phyloP scores from a whole-genome alignment of 1,284 basidiomycete species.

The Omphalotus olearius region DNA sequence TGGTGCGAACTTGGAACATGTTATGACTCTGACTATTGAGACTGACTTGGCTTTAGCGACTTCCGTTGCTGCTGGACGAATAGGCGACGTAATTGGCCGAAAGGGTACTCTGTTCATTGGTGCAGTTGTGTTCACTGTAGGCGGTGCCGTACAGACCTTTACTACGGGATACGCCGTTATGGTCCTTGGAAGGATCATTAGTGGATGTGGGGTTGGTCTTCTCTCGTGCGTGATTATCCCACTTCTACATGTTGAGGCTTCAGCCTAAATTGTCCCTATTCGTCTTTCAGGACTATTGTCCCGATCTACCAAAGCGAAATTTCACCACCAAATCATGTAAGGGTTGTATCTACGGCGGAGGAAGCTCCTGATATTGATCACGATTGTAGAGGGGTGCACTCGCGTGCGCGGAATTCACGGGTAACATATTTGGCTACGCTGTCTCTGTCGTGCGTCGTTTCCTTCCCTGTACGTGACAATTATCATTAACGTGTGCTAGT shows the following conservation, averaged over 20 bases:
- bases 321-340: constrained; percentile 87
- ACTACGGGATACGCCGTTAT: constrained; percentile 81
- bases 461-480: background rate
- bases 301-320: constrained; percentile 98
- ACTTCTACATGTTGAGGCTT: background rate
- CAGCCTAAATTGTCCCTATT: background rate
- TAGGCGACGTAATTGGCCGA: constrained; percentile 87
- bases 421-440: constrained; percentile 90
- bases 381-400: constrained; percentile 66
- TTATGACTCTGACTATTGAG: background rate
- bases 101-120: constrained; percentile 86
- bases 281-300: constrained; percentile 75
- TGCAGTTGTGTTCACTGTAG: constrained; percentile 83
- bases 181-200: constrained; percentile 87
- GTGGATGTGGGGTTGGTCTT: constrained; percentile 92
- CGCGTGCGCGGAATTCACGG: constrained; percentile 97
- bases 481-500: constrained; percentile 42
- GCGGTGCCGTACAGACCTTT: constrained; percentile 88
- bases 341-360: constrained; percentile 22
- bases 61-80: constrained; percentile 83
- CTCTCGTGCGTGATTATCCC: constrained; percentile 60
- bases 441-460: constrained; percentile 75
- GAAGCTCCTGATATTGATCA: background rate
- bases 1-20: constrained; percentile 42
- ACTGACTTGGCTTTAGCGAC: constrained; percentile 53